These are phyloP conservation scores for Ogataea nitratoaversa DNA, from an alignment of 805 yeast species.

Conservation along the genomic window DNA sequence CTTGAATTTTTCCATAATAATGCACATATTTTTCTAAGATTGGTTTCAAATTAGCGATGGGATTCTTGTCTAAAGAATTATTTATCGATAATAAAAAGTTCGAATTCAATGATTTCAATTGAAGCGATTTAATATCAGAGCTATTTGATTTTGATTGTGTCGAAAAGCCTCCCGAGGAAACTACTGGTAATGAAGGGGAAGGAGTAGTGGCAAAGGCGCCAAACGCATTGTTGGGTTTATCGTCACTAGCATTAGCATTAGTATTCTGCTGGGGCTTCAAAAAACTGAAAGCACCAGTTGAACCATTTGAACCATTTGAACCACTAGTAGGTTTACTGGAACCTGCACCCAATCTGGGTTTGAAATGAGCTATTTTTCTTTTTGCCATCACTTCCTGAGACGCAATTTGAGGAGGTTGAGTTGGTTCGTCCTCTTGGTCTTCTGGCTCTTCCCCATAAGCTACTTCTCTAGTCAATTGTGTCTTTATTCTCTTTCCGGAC, in stretches of 20 bases:
- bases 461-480: slow-evolving; percentile 55
- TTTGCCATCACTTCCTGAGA: slow-evolving; percentile 58
- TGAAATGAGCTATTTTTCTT: slow-evolving; percentile 66
- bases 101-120: slow-evolving; percentile 62
- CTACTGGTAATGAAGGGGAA: background rate
- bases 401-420: slow-evolving; percentile 41
- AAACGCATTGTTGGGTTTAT: background rate
- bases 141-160: background rate
- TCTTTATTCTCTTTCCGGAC: slow-evolving; percentile 53
- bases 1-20: slow-evolving; percentile 41
- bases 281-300: slow-evolving; percentile 9
- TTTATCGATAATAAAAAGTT: slow-evolving; percentile 50
- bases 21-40: slow-evolving; percentile 55
- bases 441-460: slow-evolving; percentile 18
- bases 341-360: slow-evolving; percentile 31
- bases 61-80: slow-evolving; percentile 37
- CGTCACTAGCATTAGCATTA: background rate
- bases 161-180: no score
- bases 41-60: slow-evolving; percentile 52
- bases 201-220: slow-evolving; percentile 1
- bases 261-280: slow-evolving; percentile 1
- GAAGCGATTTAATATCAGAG: slow-evolving; percentile 32
- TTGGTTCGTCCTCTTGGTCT: slow-evolving; percentile 35
- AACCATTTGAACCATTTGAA: slow-evolving; percentile 10
- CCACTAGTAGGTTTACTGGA: slow-evolving; percentile 6